These are phyloP conservation scores for Fusarium chaquense DNA, from an alignment of 2,329 filamentous ascomycete species.

Conservation along the genomic window DNA sequence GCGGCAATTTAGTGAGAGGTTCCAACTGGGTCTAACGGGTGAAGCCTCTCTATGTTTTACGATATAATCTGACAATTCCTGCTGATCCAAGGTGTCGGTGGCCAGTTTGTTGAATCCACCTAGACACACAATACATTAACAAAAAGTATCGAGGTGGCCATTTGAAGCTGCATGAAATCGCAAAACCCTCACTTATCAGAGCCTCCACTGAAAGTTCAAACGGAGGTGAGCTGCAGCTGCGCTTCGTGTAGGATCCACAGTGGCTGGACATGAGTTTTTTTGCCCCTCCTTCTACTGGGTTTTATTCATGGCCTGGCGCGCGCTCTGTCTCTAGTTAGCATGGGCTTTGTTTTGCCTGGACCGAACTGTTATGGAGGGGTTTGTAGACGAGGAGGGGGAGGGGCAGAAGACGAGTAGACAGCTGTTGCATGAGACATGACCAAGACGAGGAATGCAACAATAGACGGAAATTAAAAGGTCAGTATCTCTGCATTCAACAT, in stretches of 20 bases:
- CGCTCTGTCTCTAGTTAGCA: constrained; percentile 28
- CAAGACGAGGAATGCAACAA: constrained; percentile 23
- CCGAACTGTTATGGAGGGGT: constrained; percentile 39
- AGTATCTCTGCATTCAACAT: background rate
- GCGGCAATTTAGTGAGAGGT: background rate
- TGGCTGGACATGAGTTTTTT: constrained; percentile 38
- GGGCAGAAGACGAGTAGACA: constrained; percentile 28
- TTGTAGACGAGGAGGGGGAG: constrained; percentile 42
- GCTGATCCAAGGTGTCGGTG: constrained; percentile 23
- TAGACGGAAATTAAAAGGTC: constrained; percentile 15
- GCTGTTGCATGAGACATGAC: constrained; percentile 21
- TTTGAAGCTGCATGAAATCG: constrained; percentile 21
- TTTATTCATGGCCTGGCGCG: constrained; percentile 18
- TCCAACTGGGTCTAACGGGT: constrained; percentile 4
- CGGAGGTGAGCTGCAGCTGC: constrained; percentile 44
- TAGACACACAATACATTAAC: background rate
- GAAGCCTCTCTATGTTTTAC: constrained; percentile 20
- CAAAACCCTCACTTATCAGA: constrained; percentile 23
- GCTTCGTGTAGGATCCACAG: constrained; percentile 32
- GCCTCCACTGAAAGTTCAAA: constrained; percentile 22
- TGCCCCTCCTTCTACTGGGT: constrained; percentile 32
- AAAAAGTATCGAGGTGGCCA: constrained; percentile 11
- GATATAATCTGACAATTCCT: constrained; percentile 18
- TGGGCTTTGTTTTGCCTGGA: constrained; percentile 33
- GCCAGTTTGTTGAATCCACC: constrained; percentile 5